Base-by-base conservation (phyloP, 108 stramenopile species). In the Epithemia pelagica region DNA sequence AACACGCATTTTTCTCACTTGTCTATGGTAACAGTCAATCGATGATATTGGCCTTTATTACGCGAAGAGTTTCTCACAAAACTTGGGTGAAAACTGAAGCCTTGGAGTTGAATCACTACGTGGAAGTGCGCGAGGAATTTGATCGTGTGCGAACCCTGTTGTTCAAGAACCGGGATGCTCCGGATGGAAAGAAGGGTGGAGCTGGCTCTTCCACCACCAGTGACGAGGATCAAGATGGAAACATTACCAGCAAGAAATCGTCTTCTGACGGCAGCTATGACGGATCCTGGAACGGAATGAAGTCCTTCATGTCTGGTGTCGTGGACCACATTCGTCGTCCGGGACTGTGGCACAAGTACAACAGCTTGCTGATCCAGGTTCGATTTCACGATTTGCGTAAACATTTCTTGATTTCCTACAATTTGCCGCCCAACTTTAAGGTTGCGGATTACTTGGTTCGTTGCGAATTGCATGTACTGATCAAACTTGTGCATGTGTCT, bases 101-200 rank as follows among this genome's bases (percentile, higher is more conserved):
- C 58, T 67, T 91, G 30, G 94, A 95, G 63, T 73, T 91, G 7
- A 80, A 86, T 69, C 90, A 95, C 60, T 95, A 95, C 68, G 88
- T 95, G 37, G 94, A 88, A 56, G 85, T 95, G 56, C 74, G 94
- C 54, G 84, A 89, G 71, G 90, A 91, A 59, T 95, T 90, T 68
- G 90, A 91, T 32, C 75, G 82, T 21, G 68, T 89, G 2, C 33
- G 66, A 58, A 19, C 52, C 18, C 52, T 52, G 15, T 52, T 20
- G 15, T 52, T 52, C 20, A n/a, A n/a, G n/a, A n/a, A n/a, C n/a
- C n/a, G n/a, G 15, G 60, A 62, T 54, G n/a, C 63, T 2, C 21
- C 23, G 10, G 28, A 53, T 30, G 32, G 33, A 52, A n/a, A n/a
- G n/a, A 62, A 22, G 24, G 58, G 25, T 26, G 25, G 58, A 15